Evolutionary conservation across 305 asterid species (phyloP).

Genomic region (Euphrasia arctica): DNA sequence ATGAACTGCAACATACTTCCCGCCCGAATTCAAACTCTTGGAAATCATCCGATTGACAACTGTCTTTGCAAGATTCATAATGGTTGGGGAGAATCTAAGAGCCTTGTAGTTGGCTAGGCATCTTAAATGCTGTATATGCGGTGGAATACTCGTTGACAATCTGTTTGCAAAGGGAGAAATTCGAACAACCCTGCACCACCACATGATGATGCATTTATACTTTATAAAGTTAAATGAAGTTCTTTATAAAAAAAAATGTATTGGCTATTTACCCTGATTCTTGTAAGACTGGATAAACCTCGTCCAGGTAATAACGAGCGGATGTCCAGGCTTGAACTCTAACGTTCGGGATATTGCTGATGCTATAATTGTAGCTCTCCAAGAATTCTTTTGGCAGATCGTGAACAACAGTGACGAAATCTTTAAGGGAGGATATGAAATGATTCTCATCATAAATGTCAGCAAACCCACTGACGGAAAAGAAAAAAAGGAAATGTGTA

Average conservation of each 20-base stretch:
- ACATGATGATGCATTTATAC: too few relatives aligned
- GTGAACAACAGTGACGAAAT: constrained; percentile 52
- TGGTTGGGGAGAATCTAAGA: too few relatives aligned
- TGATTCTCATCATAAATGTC: constrained; percentile 84
- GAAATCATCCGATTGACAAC: too few relatives aligned
- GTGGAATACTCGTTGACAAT: constrained; percentile 56
- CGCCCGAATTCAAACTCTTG: too few relatives aligned
- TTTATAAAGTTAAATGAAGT: constrained; percentile 6
- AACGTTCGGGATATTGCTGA: constrained; percentile 58
- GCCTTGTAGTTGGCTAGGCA: too few relatives aligned
- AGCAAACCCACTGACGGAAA: constrained; percentile 56
- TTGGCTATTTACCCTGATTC: constrained; percentile 51
- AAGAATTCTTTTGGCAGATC: constrained; percentile 64
- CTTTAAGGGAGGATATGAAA: constrained; percentile 65
- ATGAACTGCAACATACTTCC: too few relatives aligned
- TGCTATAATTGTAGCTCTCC: constrained; percentile 63
- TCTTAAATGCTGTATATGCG: too few relatives aligned
- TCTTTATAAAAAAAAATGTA: background rate
- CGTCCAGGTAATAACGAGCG: constrained; percentile 65
- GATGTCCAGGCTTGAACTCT: constrained; percentile 85
- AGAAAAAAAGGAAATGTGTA: constrained; percentile 12
- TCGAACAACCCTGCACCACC: constrained; percentile 63
- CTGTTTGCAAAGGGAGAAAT: constrained; percentile 88
- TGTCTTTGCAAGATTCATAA: too few relatives aligned
- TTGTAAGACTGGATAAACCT: constrained; percentile 63